Percentiles rank a stretch among this genome's conserved stretches.
Evolutionary conservation across 1,139 yeast genomes (phyloP).

Genomic region (Fermentozyma sake): DNA sequence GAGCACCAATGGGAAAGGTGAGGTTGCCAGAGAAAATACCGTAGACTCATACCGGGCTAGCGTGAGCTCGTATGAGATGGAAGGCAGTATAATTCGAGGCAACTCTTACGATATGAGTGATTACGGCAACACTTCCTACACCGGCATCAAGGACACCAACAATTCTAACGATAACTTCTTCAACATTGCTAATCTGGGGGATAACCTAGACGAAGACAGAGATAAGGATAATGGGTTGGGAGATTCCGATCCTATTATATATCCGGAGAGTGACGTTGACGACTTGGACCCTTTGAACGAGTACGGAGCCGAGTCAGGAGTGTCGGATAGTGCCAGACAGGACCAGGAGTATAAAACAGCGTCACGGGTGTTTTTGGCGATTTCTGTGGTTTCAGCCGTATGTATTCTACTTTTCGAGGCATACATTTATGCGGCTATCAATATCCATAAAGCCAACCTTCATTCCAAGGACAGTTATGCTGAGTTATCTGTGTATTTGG

Average conservation of each 20-base stretch:
- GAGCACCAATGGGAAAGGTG: too few relatives aligned
- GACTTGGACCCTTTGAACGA: conserved; percentile 4
- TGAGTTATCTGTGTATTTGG: conserved; percentile 21
- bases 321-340: not conserved
- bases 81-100: too few relatives aligned
- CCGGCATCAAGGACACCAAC: conserved; percentile 3
- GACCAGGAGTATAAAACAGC: conserved; percentile 10
- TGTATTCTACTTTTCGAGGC: conserved; percentile 26
- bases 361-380: conserved; percentile 19
- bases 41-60: too few relatives aligned
- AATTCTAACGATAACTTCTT: conserved; percentile 8
- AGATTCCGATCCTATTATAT: too few relatives aligned
- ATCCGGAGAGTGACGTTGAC: too few relatives aligned
- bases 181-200: conserved; percentile 9
- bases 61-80: too few relatives aligned
- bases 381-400: conserved; percentile 28
- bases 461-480: conserved; percentile 13
- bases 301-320: conserved; percentile 2
- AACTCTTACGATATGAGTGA: too few relatives aligned
- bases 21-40: too few relatives aligned
- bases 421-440: conserved; percentile 34
- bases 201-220: conserved; percentile 1
- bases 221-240: conserved; percentile 3
- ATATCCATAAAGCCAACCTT: conserved; percentile 22
- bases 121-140: too few relatives aligned